Conservation (phyloP, 495 filamentous ascomycete species). For the Talaromyces liani region DNA sequence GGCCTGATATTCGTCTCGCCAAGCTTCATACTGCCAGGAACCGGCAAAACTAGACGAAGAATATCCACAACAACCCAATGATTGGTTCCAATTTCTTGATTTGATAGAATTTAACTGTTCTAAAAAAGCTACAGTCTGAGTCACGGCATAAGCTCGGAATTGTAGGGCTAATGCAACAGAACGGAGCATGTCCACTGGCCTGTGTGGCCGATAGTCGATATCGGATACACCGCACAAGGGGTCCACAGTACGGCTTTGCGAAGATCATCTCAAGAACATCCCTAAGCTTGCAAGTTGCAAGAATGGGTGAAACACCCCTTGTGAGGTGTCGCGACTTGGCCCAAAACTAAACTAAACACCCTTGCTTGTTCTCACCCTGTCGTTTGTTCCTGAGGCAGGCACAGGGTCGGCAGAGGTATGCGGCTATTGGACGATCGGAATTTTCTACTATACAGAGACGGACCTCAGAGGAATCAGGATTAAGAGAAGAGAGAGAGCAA, state of each 20-base stretch:
- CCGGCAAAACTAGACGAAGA: neutral
- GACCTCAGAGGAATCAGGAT: no score
- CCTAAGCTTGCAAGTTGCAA: neutral
- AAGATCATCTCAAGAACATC: neutral
- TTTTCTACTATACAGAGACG: neutral
- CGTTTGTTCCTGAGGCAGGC: neutral
- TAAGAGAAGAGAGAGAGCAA: neutral
- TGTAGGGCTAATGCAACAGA: neutral
- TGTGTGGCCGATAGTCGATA: neutral
- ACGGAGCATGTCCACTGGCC: neutral
- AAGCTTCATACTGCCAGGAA: no score
- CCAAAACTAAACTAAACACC: neutral
- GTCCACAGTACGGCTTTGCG: neutral
- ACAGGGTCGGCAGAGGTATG: neutral
- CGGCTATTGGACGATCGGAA: neutral
- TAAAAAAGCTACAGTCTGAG: neutral
- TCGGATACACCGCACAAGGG: neutral
- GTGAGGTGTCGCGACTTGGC: neutral
- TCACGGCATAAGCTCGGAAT: neutral
- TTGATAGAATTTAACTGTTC: neutral
- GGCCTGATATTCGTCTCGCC: neutral
- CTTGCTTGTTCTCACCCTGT: neutral
- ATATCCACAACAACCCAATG: neutral
- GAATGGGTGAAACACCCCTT: neutral
- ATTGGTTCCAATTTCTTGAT: neutral